Evolutionary conservation across 345 rosid species (phyloP).

Genomic region (Litchi chinensis): DNA sequence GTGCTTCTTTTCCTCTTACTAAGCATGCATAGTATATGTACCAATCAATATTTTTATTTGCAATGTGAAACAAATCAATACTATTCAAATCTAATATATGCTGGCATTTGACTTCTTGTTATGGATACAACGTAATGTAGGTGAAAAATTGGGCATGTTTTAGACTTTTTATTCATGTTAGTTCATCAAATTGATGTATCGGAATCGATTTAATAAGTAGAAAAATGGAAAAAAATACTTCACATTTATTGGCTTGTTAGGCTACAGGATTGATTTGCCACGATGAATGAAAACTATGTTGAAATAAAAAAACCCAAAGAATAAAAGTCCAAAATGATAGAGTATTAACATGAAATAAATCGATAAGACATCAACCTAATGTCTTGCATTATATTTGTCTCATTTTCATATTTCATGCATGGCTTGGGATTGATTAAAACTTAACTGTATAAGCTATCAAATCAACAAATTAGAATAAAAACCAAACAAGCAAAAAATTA

Average conservation of each 20-base stretch:
- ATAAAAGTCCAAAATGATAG: neutral
- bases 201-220: neutral
- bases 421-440: neutral
- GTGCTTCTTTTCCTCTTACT: too few species aligned
- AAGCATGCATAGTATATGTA: neutral
- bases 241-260: neutral
- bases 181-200: neutral
- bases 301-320: neutral
- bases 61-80: neutral
- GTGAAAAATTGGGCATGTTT: too few species aligned
- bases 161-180: too few species aligned
- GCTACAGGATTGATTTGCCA: neutral
- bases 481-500: neutral
- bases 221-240: too few species aligned
- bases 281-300: neutral
- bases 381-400: too few species aligned
- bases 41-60: neutral
- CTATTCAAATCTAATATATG: too few species aligned
- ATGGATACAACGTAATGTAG: too few species aligned
- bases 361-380: too few species aligned
- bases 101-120: neutral
- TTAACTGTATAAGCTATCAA: too few species aligned
- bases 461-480: neutral
- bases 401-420: too few species aligned
- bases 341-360: too few species aligned